A percentile compares a stretch with the other conserved stretches of the same genome.
Conservation (phyloP, 257 asterid genomes). For the Capsicum baccatum region DNA sequence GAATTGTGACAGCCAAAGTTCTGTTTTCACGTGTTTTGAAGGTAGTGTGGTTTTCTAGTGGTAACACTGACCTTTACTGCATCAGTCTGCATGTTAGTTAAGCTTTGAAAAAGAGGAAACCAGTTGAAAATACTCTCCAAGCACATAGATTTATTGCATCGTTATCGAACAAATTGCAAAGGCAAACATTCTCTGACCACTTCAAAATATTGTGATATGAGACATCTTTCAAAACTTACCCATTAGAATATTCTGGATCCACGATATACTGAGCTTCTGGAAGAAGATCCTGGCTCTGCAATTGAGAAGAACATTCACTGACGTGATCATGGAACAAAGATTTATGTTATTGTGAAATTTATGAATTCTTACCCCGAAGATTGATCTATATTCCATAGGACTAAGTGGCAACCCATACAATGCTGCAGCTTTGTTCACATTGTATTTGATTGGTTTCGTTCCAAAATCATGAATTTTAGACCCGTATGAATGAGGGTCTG, state of each 20-base stretch:
- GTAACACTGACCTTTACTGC: not conserved
- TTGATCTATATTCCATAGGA: constrained; percentile 73
- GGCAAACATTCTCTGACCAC: not conserved
- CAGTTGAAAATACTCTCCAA: not conserved
- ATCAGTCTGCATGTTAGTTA: not conserved
- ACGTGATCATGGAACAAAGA: constrained; percentile 4
- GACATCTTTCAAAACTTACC: constrained; percentile 53
- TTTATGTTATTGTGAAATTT: not conserved
- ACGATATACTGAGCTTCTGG: constrained; percentile 79
- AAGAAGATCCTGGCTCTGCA: constrained; percentile 64
- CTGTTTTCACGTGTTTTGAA: not conserved
- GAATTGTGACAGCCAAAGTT: constrained; percentile 8
- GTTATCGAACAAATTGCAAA: constrained; percentile 8
- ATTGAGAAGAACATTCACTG: constrained; percentile 38
- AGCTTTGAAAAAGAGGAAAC: not conserved
- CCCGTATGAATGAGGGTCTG: constrained; percentile 45
- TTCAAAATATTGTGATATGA: not conserved
- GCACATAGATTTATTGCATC: not conserved
- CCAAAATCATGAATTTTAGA: constrained; percentile 49
- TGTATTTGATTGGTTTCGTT: constrained; percentile 45
- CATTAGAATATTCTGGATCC: constrained; percentile 76
- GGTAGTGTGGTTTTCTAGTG: not conserved
- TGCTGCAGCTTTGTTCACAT: constrained; percentile 42
- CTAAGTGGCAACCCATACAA: constrained; percentile 74
- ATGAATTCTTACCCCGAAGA: constrained; percentile 66